Percentiles rank a stretch among this genome's conserved stretches.
phyloP scores from a whole-genome alignment of 352 stramenopile species.

The Pythium aphanidermatum region DNA sequence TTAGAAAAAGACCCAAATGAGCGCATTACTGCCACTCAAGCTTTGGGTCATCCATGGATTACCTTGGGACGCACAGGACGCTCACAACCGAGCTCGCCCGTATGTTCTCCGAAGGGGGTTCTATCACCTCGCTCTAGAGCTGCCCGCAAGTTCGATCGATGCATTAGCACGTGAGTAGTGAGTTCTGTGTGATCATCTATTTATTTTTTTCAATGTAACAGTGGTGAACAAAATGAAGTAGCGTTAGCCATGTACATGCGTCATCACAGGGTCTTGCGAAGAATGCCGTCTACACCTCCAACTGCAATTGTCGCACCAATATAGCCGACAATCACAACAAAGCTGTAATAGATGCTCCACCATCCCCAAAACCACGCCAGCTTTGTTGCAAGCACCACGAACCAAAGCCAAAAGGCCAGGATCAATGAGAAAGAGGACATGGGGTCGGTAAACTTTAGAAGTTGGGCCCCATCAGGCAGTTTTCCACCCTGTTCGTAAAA shows the following conservation, averaged over 20 bases:
- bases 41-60: conserved; percentile 84
- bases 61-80: conserved; percentile 23
- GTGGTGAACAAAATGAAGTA: background rate
- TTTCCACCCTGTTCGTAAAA: conserved; percentile 58
- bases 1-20: conserved; percentile 60
- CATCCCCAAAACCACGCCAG: conserved; percentile 6
- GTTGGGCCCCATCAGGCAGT: conserved; percentile 39
- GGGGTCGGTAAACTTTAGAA: conserved; percentile 35
- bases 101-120: background rate
- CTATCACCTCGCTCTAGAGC: background rate
- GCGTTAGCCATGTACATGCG: too few species aligned
- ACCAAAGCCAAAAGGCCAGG: conserved; percentile 46
- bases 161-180: conserved; percentile 2
- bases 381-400: conserved; percentile 1
- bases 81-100: conserved; percentile 34
- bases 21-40: conserved; percentile 72
- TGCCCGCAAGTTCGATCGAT: conserved; percentile 2
- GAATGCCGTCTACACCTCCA: conserved; percentile 42
- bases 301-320: background rate
- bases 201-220: background rate
- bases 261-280: conserved; percentile 15
- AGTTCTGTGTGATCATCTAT: background rate
- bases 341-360: conserved; percentile 4
- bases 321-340: conserved; percentile 5
- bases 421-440: conserved; percentile 25